Conservation (phyloP, 208 protist species). For the Acanthamoeba royreba region DNA sequence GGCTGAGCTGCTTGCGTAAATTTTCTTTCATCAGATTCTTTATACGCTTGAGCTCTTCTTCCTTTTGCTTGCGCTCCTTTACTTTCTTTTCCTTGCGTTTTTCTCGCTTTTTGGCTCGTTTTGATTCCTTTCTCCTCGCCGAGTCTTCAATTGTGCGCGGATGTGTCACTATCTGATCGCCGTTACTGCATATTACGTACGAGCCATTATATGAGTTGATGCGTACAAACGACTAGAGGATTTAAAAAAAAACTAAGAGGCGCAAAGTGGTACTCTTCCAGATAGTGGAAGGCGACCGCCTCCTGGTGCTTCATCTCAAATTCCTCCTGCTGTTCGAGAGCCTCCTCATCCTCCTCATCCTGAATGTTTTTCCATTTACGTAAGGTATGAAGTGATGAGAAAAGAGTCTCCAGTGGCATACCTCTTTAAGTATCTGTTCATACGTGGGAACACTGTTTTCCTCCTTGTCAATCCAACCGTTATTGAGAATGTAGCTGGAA, state of each 20-base stretch:
- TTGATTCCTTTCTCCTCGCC: not conserved
- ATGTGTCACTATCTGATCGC: not conserved
- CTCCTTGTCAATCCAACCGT: slow-evolving; percentile 7
- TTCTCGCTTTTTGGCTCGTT: not conserved
- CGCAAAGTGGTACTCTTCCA: not conserved
- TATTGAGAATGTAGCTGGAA: not conserved
- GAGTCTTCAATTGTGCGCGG: not conserved
- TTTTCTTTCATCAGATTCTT: slow-evolving; percentile 1
- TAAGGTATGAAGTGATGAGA: not conserved
- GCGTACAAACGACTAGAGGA: not conserved
- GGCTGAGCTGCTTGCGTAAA: not conserved
- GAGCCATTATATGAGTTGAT: not conserved
- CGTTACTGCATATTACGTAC: not conserved
- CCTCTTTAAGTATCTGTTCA: not conserved
- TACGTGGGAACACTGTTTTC: not conserved
- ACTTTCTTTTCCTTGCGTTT: not conserved
- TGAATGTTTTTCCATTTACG: not conserved
- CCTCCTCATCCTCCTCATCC: slow-evolving; percentile 1
- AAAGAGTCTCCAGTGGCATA: not conserved
- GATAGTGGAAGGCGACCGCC: not conserved
- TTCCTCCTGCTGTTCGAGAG: not conserved
- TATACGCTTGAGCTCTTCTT: slow-evolving; percentile 12
- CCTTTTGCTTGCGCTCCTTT: not conserved
- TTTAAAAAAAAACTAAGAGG: not conserved
- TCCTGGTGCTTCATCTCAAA: slow-evolving; percentile 1